These are phyloP conservation scores for Talaromyces piceae DNA, from an alignment of 2,329 filamentous ascomycete genomes.

Conservation along the genomic window DNA sequence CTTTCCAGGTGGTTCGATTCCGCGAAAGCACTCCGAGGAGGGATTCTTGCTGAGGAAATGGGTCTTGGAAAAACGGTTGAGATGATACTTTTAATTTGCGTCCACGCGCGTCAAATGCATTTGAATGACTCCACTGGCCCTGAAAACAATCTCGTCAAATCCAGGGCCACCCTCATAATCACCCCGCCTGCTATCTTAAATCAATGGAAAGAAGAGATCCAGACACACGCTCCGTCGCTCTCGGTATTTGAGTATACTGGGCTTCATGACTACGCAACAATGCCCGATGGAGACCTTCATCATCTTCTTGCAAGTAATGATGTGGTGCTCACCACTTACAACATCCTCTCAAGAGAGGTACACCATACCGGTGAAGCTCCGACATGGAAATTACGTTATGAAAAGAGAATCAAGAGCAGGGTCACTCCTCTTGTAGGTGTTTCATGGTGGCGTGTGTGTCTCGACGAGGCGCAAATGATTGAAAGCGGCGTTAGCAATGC, in stretches of 20 bases:
- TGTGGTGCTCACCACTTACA: conserved; percentile 57
- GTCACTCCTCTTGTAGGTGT: conserved; percentile 73
- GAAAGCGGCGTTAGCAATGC: conserved; percentile 81
- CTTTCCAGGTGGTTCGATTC: conserved; percentile 27
- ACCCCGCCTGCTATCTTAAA: conserved; percentile 54
- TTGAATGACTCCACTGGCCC: conserved; percentile 13
- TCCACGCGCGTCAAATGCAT: conserved; percentile 26
- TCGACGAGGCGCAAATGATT: conserved; percentile 75
- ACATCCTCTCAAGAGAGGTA: conserved; percentile 69
- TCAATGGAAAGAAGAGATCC: conserved; percentile 57
- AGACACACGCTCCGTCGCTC: conserved; percentile 49
- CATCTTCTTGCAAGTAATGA: conserved; percentile 43
- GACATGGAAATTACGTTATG: conserved; percentile 58
- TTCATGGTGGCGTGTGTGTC: conserved; percentile 76
- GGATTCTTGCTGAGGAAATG: conserved; percentile 46
- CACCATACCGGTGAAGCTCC: conserved; percentile 67
- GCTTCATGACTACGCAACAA: conserved; percentile 32
- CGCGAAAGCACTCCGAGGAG: conserved; percentile 29
- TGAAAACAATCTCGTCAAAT: conserved; percentile 26
- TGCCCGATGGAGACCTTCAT: conserved; percentile 36
- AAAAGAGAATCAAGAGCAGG: conserved; percentile 57
- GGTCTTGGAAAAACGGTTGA: conserved; percentile 45
- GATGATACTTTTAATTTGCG: conserved; percentile 39
- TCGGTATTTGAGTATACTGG: conserved; percentile 52
- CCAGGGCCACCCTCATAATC: conserved; percentile 55